Conservation (phyloP, 371 early-diverging fungal species). For the Batkoa obscura region DNA sequence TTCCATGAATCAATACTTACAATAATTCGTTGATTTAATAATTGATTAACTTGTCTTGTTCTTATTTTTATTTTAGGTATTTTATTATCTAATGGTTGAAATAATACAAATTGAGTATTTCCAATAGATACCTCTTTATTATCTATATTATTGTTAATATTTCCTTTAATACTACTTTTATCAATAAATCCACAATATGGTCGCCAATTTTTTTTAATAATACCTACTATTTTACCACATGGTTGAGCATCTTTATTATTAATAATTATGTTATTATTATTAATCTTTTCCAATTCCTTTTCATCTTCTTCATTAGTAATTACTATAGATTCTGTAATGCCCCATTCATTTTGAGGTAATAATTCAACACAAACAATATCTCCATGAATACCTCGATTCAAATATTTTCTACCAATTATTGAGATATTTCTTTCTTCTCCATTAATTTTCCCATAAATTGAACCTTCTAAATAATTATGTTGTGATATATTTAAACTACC, state of each 20-base stretch:
- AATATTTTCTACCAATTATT: slow-evolving; percentile 57
- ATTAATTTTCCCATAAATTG: slow-evolving; percentile 49
- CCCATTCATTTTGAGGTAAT: slow-evolving; percentile 71
- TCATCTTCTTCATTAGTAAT: slow-evolving; percentile 49
- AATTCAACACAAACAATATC: slow-evolving; percentile 75
- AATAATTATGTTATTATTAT: no score
- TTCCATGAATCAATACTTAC: slow-evolving; percentile 86
- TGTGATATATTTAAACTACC: slow-evolving; percentile 60
- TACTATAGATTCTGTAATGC: slow-evolving; percentile 39
- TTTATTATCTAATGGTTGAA: slow-evolving; percentile 77
- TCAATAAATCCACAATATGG: slow-evolving; percentile 77
- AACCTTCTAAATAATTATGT: slow-evolving; percentile 78
- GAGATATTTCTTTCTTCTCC: slow-evolving; percentile 50
- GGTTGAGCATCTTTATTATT: slow-evolving; percentile 20
- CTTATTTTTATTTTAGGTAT: slow-evolving; percentile 80
- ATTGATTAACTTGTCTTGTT: slow-evolving; percentile 62
- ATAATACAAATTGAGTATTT: slow-evolving; percentile 12
- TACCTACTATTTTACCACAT: slow-evolving; percentile 74
- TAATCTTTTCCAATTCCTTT: slow-evolving; percentile 21
- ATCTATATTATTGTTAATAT: slow-evolving; percentile 20
- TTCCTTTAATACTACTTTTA: no score
- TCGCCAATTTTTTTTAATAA: slow-evolving; percentile 87
- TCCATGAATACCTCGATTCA: slow-evolving; percentile 86
- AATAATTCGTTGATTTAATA: slow-evolving; percentile 67
- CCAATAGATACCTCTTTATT: slow-evolving; percentile 18